Conservation (phyloP, 331 rosid genomes). For the Dryas integrifolia region DNA sequence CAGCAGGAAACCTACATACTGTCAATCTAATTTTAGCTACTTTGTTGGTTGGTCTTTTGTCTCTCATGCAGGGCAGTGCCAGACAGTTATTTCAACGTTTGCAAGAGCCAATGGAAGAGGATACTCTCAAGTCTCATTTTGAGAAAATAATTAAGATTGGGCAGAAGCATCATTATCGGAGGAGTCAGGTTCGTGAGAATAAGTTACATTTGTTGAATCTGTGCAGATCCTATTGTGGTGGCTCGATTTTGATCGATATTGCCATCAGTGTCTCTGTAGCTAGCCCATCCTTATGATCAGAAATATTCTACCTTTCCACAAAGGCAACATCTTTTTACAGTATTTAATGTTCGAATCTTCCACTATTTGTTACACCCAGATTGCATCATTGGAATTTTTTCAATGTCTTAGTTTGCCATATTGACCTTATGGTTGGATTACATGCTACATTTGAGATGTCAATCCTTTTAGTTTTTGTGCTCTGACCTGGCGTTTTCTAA, state of each 20-base stretch:
- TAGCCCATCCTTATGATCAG: neutral
- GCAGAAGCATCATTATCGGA: constrained; percentile 65
- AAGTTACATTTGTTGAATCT: constrained; percentile 18
- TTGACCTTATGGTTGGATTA: neutral
- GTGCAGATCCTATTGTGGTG: neutral
- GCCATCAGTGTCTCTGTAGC: neutral
- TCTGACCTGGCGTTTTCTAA: neutral
- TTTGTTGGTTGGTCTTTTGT: constrained; percentile 27
- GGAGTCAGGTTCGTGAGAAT: constrained; percentile 75
- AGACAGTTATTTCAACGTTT: constrained; percentile 91
- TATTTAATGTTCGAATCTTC: constrained; percentile 1
- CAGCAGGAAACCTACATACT: neutral
- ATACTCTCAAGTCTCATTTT: constrained; percentile 84
- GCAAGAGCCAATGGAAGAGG: constrained; percentile 98
- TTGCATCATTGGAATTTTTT: neutral
- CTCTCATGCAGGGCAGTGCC: constrained; percentile 86
- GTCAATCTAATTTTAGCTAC: constrained; percentile 17
- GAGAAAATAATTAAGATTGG: constrained; percentile 90
- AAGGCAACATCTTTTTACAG: neutral
- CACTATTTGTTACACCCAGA: neutral
- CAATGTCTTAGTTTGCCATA: neutral
- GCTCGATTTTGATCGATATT: neutral
- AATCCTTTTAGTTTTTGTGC: constrained; percentile 1
- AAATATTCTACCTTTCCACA: neutral
- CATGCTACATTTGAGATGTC: neutral